These are phyloP conservation scores for Ricinus communis DNA, from an alignment of 345 rosid species.

Conservation along the genomic window DNA sequence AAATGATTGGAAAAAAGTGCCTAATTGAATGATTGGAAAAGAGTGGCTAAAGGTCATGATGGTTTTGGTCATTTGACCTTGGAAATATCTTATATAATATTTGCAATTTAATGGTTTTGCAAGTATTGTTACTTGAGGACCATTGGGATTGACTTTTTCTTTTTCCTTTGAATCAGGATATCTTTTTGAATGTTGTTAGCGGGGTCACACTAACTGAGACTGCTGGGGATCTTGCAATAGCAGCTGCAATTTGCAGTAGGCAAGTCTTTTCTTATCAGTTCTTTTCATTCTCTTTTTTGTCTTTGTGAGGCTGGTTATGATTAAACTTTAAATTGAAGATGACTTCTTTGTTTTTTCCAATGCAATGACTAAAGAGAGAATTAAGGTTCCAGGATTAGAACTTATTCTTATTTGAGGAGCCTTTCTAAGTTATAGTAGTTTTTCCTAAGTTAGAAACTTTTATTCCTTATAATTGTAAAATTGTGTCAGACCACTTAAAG, in stretches of 20 bases:
- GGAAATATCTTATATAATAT: background rate
- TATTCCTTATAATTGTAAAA: no score
- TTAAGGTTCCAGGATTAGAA: background rate
- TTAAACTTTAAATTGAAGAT: background rate
- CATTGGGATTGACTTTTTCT: background rate
- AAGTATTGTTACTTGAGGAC: background rate
- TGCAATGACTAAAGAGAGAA: background rate
- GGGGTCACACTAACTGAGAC: conserved; percentile 80
- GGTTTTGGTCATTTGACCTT: background rate
- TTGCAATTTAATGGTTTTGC: background rate
- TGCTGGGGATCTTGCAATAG: conserved; percentile 91
- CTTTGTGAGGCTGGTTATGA: background rate
- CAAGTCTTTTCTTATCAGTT: conserved; percentile 12
- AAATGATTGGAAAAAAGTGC: no score
- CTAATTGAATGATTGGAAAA: no score
- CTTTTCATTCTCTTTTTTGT: background rate
- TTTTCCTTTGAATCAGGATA: conserved; percentile 48
- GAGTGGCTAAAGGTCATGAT: background rate
- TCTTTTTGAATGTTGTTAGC: conserved; percentile 78
- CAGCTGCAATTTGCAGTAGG: conserved; percentile 98
- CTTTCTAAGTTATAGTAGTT: background rate
- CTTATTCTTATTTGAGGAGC: background rate
- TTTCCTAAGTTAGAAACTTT: no score
- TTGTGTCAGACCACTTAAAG: no score
- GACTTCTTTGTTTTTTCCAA: background rate